Percentiles rank a stretch among this genome's conserved stretches.
These are phyloP conservation scores for Brassica nigra DNA, from an alignment of 345 rosid species.

Conservation along the genomic window DNA sequence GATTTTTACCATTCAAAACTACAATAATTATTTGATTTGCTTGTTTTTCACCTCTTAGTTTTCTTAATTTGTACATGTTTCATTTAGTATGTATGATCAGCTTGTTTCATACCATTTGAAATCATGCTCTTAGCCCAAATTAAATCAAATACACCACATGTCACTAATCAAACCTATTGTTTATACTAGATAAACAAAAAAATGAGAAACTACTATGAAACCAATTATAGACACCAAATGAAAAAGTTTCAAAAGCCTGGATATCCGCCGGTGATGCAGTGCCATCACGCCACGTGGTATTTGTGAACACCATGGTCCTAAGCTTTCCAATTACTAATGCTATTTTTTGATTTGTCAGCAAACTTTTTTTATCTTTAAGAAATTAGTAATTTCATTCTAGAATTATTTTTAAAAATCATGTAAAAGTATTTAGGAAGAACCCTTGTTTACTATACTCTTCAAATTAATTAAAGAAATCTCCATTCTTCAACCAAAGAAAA, in stretches of 20 bases:
- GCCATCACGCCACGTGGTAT: not conserved
- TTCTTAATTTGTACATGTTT: no score
- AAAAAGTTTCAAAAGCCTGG: not conserved
- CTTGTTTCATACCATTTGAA: no score
- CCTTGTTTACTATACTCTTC: not conserved
- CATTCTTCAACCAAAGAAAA: not conserved
- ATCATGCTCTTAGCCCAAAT: no score
- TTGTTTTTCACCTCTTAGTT: no score
- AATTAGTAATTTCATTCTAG: not conserved
- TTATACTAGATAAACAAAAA: not conserved
- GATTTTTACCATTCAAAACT: no score
- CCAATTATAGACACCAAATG: not conserved
- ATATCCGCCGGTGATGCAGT: conserved; percentile 17
- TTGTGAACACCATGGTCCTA: not conserved
- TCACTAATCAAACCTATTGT: not conserved
- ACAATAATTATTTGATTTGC: no score
- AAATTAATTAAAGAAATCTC: not conserved
- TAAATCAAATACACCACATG: no score
- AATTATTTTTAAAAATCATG: no score
- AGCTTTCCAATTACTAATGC: conserved; percentile 3
- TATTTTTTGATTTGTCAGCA: not conserved
- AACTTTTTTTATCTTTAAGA: not conserved
- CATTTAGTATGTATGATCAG: no score
- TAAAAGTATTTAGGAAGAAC: not conserved
- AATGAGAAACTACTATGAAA: not conserved